Evolutionary conservation across 2,329 filamentous ascomycete species (phyloP).

Genomic region (Penicillium sp.): DNA sequence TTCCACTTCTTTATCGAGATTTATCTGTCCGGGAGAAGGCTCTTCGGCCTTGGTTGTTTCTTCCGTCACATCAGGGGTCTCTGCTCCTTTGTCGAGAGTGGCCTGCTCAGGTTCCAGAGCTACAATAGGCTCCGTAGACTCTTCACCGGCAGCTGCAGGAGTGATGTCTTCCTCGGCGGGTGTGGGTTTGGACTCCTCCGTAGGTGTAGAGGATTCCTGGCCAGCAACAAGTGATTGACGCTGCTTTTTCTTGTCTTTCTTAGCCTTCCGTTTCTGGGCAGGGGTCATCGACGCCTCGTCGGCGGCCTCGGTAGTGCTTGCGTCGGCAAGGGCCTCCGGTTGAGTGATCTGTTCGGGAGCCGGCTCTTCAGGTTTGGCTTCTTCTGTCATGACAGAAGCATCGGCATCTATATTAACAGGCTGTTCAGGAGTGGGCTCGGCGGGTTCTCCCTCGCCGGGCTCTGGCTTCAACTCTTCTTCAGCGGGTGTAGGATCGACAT

Average conservation of each 20-base stretch:
- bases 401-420: not conserved
- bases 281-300: constrained; percentile 15
- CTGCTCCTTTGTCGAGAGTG: not conserved
- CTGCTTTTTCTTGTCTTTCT: constrained; percentile 27
- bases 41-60: not conserved
- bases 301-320: not conserved
- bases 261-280: constrained; percentile 19
- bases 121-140: not conserved
- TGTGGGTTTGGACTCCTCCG: constrained; percentile 2
- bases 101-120: not conserved
- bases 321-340: not conserved
- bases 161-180: not conserved
- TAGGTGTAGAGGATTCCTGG: not conserved
- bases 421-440: not conserved
- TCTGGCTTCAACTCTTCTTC: not conserved
- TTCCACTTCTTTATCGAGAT: not conserved
- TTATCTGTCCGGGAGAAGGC: not conserved
- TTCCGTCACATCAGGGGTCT: not conserved
- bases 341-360: not conserved
- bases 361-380: constrained; percentile 1
- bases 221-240: constrained; percentile 20
- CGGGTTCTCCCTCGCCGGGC: not conserved
- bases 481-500: not conserved
- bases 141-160: not conserved
- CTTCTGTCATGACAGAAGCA: not conserved